Percentiles rank a stretch among this genome's conserved stretches.
Conservation (phyloP, 805 yeast species). For the Soucietia sequanensis region DNA sequence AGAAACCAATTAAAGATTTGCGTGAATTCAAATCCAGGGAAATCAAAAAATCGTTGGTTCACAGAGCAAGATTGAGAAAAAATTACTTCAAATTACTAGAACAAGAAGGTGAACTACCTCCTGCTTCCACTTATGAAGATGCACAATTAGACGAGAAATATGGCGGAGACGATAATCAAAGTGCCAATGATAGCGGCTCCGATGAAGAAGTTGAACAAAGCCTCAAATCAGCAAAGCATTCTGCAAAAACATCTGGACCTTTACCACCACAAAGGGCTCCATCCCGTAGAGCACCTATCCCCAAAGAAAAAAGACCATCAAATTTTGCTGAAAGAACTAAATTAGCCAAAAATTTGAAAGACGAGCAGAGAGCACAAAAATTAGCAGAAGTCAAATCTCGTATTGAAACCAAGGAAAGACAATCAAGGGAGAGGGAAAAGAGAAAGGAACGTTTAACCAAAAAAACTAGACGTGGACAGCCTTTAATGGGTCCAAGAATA, state of each 20-base stretch:
- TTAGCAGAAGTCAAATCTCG: slow-evolving; percentile 40
- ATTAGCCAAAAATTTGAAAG: slow-evolving; percentile 47
- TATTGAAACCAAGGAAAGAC: slow-evolving; percentile 29
- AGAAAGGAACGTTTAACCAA: slow-evolving; percentile 40
- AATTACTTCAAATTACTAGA: slow-evolving; percentile 77
- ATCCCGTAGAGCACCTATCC: slow-evolving; percentile 12
- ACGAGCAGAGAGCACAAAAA: slow-evolving; percentile 36
- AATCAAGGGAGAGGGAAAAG: slow-evolving; percentile 41
- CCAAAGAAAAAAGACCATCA: slow-evolving; percentile 29
- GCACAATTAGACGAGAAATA: slow-evolving; percentile 12
- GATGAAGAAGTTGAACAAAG: slow-evolving; percentile 13
- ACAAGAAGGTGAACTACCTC: slow-evolving; percentile 57
- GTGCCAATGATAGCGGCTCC: slow-evolving; percentile 2
- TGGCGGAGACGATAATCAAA: neutral
- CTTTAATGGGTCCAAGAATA: slow-evolving; percentile 87
- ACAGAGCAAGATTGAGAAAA: slow-evolving; percentile 77
- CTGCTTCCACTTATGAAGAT: slow-evolving; percentile 8
- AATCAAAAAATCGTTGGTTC: slow-evolving; percentile 72
- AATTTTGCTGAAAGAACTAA: slow-evolving; percentile 46
- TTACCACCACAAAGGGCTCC: slow-evolving; percentile 10
- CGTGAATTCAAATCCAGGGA: slow-evolving; percentile 52
- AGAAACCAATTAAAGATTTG: slow-evolving; percentile 31
- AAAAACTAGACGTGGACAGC: slow-evolving; percentile 78
- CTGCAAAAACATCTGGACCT: slow-evolving; percentile 25
- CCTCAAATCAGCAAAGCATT: slow-evolving; percentile 10